Evolutionary conservation across 495 filamentous ascomycete species (phyloP).

Genomic region (Xylaria telfairii): DNA sequence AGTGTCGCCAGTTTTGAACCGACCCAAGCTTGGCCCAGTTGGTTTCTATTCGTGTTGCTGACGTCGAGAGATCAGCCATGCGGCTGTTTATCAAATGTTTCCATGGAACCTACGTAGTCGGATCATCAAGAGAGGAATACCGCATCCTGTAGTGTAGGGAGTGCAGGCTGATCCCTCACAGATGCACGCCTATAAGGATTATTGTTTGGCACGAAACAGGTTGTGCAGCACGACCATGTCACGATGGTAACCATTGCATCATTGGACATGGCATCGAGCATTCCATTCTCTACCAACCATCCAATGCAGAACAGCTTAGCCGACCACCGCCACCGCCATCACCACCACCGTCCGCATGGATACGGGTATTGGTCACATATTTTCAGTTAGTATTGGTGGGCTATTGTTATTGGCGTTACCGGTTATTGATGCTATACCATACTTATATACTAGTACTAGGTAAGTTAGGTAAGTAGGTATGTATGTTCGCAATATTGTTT

Average conservation of each 20-base stretch:
- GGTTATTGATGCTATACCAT: background rate
- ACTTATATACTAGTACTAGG: too few relatives aligned
- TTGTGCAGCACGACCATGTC: conserved; percentile 21
- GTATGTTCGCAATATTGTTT: background rate
- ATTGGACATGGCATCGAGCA: background rate
- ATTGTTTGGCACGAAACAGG: conserved; percentile 5
- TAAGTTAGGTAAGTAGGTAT: too few relatives aligned
- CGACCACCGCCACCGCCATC: background rate
- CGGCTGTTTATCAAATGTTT: conserved; percentile 7
- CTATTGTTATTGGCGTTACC: background rate
- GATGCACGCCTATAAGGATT: background rate
- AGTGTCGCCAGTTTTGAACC: background rate
- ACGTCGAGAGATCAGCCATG: conserved; percentile 8
- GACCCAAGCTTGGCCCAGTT: background rate
- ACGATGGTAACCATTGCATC: conserved; percentile 26
- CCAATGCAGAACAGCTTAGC: conserved; percentile 1
- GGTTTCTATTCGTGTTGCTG: conserved; percentile 21
- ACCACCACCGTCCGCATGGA: background rate
- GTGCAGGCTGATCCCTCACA: too few relatives aligned
- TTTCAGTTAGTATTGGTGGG: background rate
- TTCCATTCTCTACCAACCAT: conserved; percentile 4
- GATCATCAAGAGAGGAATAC: background rate
- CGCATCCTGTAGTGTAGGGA: background rate
- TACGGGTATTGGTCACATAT: background rate
- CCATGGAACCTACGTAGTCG: background rate